Evolutionary conservation across 495 filamentous ascomycete genomes (phyloP).

Genomic region (Penicillium herquei): DNA sequence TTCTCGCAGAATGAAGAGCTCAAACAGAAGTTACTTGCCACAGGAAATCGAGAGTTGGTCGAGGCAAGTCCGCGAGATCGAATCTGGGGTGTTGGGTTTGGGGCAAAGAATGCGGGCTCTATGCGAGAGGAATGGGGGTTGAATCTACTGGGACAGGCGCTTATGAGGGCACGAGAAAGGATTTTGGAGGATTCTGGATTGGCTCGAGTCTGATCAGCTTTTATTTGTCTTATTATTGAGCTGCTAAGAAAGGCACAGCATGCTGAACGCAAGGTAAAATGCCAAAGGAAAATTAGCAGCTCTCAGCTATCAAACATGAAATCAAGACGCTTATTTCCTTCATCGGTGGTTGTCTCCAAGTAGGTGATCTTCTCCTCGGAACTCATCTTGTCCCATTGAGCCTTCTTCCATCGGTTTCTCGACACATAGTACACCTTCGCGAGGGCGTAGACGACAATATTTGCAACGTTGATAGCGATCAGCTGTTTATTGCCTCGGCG

Average conservation of each 20-base stretch:
- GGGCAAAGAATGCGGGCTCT: background rate
- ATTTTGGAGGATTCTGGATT: background rate
- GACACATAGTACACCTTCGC: slow-evolving; percentile 44
- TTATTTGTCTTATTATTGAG: too few species aligned
- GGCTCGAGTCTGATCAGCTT: too few species aligned
- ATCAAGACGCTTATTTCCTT: slow-evolving; percentile 40
- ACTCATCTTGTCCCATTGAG: slow-evolving; percentile 30
- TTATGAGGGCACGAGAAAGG: slow-evolving; percentile 4
- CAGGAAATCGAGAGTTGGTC: slow-evolving; percentile 11
- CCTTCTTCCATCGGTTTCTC: slow-evolving; percentile 31
- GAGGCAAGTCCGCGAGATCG: slow-evolving; percentile 11
- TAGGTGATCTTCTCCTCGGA: slow-evolving; percentile 29
- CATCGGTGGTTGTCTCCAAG: slow-evolving; percentile 33
- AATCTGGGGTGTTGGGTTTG: slow-evolving; percentile 16
- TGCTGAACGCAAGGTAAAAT: too few species aligned
- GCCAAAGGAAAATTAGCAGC: too few species aligned
- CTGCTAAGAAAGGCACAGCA: too few species aligned
- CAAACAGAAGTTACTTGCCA: background rate
- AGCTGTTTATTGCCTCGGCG: slow-evolving; percentile 51
- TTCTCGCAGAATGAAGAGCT: slow-evolving; percentile 12
- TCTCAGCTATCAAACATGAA: slow-evolving; percentile 32
- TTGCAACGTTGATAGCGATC: slow-evolving; percentile 42
- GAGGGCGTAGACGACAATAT: slow-evolving; percentile 38
- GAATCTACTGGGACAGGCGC: slow-evolving; percentile 9
- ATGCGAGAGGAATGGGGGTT: slow-evolving; percentile 5